These are phyloP conservation scores for Tardiomyces depauwii DNA, from an alignment of 1,139 yeast genomes.

Conservation along the genomic window DNA sequence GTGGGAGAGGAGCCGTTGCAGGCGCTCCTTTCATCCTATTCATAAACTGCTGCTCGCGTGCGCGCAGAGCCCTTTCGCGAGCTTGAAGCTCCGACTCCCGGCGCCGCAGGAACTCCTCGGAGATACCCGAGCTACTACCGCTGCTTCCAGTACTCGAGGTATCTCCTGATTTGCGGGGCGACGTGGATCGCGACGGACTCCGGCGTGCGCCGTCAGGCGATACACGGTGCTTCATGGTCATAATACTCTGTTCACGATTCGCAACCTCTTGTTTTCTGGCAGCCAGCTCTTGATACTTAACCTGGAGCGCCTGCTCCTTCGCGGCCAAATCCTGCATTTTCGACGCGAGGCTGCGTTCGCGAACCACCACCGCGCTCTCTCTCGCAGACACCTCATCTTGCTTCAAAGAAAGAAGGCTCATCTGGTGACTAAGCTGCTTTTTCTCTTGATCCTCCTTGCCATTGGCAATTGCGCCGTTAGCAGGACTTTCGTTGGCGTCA, in stretches of 20 bases:
- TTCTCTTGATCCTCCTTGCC: not conserved
- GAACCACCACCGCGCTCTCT: not conserved
- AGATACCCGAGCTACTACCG: conserved; percentile 1
- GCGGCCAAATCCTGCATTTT: not conserved
- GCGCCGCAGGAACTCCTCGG: not conserved
- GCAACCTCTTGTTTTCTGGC: not conserved
- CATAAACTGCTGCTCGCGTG: not conserved
- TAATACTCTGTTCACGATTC: not conserved
- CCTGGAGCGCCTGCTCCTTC: not conserved
- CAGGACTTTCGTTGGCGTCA: not conserved
- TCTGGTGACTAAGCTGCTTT: not conserved
- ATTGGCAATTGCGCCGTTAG: too few relatives aligned
- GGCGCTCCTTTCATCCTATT: not conserved
- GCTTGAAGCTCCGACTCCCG: not conserved
- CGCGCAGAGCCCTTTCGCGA: not conserved
- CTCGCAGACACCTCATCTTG: not conserved
- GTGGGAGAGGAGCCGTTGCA: not conserved
- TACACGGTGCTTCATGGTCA: not conserved
- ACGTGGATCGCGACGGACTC: conserved; percentile 3
- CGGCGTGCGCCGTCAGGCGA: conserved; percentile 3
- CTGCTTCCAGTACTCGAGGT: conserved; percentile 5
- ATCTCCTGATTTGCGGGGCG: conserved; percentile 6
- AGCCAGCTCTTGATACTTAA: not conserved
- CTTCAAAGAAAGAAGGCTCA: not conserved
- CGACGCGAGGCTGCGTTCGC: not conserved